A percentile compares a stretch with the other conserved stretches of the same genome.
Conservation (phyloP, 495 filamentous ascomycete species). For the Cercophora sp. region DNA sequence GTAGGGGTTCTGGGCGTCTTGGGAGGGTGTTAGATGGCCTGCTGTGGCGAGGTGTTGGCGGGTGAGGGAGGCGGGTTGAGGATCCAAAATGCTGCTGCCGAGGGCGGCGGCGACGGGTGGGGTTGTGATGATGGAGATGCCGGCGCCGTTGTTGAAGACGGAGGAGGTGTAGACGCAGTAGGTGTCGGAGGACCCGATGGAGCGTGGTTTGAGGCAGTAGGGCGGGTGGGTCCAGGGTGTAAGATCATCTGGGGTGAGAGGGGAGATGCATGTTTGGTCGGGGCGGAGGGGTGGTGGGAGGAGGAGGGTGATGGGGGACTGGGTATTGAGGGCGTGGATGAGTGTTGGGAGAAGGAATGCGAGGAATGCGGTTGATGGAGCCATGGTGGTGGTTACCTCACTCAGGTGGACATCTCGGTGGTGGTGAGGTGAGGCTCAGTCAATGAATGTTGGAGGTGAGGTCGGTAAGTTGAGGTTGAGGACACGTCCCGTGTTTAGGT, state of each 20-base stretch:
- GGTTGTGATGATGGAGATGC: conserved; percentile 24
- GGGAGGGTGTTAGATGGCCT: background rate
- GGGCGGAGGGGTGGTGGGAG: background rate
- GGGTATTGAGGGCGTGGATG: background rate
- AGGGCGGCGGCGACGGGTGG: conserved; percentile 27
- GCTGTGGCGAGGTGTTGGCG: background rate
- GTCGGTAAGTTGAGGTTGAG: too few species aligned
- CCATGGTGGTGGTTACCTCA: too few species aligned
- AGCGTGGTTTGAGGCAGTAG: conserved; percentile 8
- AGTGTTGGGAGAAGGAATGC: background rate
- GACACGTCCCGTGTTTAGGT: too few species aligned
- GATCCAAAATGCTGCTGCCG: conserved; percentile 13
- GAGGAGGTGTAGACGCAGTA: conserved; percentile 31
- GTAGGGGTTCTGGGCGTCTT: conserved; percentile 18
- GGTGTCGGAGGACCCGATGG: conserved; percentile 12
- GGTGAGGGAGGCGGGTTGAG: conserved; percentile 14
- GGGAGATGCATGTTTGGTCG: conserved; percentile 7
- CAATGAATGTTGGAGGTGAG: too few species aligned
- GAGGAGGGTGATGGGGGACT: background rate
- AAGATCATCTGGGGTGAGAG: too few species aligned
- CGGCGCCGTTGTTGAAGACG: conserved; percentile 24
- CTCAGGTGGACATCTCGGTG: background rate
- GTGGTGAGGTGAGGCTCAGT: too few species aligned
- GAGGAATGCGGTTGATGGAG: background rate
- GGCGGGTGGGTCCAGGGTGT: conserved; percentile 17